A percentile compares a stretch with the other conserved stretches of the same genome.
Conservation (phyloP, 2,329 filamentous ascomycete species). For the Mycosphaerella arachidis region DNA sequence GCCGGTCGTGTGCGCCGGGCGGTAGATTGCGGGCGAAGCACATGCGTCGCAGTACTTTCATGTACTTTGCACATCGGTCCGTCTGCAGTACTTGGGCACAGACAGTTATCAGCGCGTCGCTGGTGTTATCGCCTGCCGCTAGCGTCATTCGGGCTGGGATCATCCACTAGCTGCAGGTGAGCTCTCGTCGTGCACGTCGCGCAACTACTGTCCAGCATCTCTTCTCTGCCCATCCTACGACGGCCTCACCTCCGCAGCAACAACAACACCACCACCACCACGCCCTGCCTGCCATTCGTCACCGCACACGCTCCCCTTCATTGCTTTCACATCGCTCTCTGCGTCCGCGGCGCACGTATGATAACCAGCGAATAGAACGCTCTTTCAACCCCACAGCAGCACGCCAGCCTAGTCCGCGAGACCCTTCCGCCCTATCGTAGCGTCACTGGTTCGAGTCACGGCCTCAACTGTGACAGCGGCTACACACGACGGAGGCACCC, state of each 20-base stretch:
- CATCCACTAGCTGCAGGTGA: neutral
- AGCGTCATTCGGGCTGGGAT: neutral
- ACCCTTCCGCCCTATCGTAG: neutral
- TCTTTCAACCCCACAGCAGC: neutral
- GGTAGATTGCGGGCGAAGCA: neutral
- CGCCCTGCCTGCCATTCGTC: neutral
- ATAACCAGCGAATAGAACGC: neutral
- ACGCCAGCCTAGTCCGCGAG: neutral
- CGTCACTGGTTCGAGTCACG: conserved; percentile 8
- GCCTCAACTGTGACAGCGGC: conserved; percentile 2
- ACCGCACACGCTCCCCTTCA: neutral
- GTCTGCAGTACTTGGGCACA: too few species aligned
- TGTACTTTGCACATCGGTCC: too few species aligned
- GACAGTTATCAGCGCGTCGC: neutral
- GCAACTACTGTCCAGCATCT: neutral
- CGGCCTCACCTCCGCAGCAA: neutral
- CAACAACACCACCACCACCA: neutral
- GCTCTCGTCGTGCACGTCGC: neutral
- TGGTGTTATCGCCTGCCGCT: neutral
- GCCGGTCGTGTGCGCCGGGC: neutral
- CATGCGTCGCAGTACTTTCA: neutral
- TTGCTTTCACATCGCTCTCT: neutral
- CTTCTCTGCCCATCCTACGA: neutral
- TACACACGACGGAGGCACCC: neutral
- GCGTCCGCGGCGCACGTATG: neutral